phyloP scores from a whole-genome alignment of 768 basidiomycete genomes.

The Psilocybe cubensis region DNA sequence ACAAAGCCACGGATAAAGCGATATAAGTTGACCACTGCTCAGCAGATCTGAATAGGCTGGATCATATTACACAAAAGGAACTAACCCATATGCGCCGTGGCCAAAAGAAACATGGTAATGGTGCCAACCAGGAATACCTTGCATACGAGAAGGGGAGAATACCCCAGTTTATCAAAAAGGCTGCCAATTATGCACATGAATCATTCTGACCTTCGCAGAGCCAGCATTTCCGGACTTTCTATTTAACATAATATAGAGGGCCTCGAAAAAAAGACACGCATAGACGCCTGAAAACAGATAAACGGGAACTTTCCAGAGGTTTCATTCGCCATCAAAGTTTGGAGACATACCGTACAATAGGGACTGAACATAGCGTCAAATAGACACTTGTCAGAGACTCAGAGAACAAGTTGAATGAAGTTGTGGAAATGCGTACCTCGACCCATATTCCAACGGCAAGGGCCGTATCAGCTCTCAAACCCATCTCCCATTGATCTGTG shows the following conservation, averaged over 20 bases:
- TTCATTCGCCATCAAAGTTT: background rate
- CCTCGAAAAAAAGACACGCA: constrained; percentile 22
- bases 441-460: constrained; percentile 21
- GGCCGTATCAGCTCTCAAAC: constrained; percentile 15
- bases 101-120: constrained; percentile 15
- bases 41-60: background rate
- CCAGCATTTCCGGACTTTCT: constrained; percentile 5
- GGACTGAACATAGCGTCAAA: constrained; percentile 2
- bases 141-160: background rate
- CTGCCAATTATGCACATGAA: too few species aligned
- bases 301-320: background rate
- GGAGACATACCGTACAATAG: constrained; percentile 13
- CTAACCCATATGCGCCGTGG: constrained; percentile 18
- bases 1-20: constrained; percentile 18
- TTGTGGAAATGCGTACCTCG: constrained; percentile 9
- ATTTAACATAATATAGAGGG: constrained; percentile 19
- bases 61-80: background rate
- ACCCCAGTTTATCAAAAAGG: background rate
- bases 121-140: constrained; percentile 18
- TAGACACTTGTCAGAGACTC: background rate
- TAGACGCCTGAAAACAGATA: constrained; percentile 15
- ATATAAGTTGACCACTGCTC: constrained; percentile 15
- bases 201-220: constrained; percentile 18
- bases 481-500: constrained; percentile 17
- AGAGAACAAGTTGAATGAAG: background rate